Percentiles rank a stretch among this genome's conserved stretches.
phyloP scores from a whole-genome alignment of 352 stramenopile genomes.

The Globisporangium uncinulatum region DNA sequence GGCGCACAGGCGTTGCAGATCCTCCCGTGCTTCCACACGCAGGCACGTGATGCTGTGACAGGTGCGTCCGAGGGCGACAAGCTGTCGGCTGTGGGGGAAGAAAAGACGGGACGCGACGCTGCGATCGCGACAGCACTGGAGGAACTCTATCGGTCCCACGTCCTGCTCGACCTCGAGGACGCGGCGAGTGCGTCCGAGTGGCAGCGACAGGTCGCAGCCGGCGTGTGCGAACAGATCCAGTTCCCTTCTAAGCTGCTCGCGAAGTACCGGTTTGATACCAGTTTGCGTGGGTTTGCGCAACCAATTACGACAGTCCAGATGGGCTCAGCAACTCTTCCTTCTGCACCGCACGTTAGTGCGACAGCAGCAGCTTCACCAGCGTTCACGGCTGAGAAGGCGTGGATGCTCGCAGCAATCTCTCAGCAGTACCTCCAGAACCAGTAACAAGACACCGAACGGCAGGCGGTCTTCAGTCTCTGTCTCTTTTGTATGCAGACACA shows the following conservation, averaged over 20 bases:
- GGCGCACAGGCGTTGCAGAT: slow-evolving; percentile 15
- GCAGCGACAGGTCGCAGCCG: slow-evolving; percentile 14
- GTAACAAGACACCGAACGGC: no score
- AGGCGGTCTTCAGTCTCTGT: no score
- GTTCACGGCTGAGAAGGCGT: slow-evolving; percentile 27
- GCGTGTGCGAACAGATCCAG: slow-evolving; percentile 29
- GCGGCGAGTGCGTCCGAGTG: slow-evolving; percentile 12
- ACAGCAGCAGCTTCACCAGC: neutral
- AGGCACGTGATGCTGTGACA: slow-evolving; percentile 18
- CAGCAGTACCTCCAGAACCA: slow-evolving; percentile 21
- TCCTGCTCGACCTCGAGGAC: slow-evolving; percentile 15
- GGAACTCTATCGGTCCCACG: slow-evolving; percentile 18
- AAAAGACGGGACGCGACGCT: neutral
- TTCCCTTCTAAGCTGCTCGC: slow-evolving; percentile 18
- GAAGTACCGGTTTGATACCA: slow-evolving; percentile 4
- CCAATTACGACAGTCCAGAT: no score
- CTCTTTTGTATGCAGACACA: no score
- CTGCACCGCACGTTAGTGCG: neutral
- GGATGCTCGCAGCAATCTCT: slow-evolving; percentile 33
- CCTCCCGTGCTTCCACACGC: slow-evolving; percentile 32
- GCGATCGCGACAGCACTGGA: slow-evolving; percentile 3
- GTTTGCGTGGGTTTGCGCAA: no score
- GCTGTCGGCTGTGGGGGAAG: neutral
- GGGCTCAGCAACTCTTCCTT: neutral
- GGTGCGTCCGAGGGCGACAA: neutral